phyloP scores from a whole-genome alignment of 495 filamentous ascomycete genomes.

The Neurospora discreta region DNA sequence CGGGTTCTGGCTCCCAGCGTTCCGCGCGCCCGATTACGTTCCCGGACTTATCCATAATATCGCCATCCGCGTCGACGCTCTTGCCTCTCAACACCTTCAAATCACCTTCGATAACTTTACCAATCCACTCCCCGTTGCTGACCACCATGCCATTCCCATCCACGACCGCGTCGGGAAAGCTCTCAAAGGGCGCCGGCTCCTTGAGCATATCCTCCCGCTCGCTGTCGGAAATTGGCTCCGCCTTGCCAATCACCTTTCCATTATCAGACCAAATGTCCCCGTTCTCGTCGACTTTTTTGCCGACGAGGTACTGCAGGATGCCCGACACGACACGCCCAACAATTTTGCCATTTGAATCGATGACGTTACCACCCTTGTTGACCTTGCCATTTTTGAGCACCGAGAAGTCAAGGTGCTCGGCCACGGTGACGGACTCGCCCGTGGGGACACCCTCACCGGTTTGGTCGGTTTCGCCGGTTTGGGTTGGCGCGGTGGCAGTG shows the following conservation, averaged over 20 bases:
- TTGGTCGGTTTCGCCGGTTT: neutral
- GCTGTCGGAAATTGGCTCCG: conserved; percentile 59
- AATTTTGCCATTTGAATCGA: conserved; percentile 57
- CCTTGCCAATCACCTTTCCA: conserved; percentile 61
- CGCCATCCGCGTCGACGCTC: conserved; percentile 70
- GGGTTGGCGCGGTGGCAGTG: neutral
- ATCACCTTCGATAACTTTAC: conserved; percentile 67
- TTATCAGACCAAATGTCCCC: conserved; percentile 66
- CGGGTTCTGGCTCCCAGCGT: conserved; percentile 61
- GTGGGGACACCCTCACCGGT: neutral
- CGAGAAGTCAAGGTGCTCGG: conserved; percentile 45
- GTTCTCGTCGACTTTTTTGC: conserved; percentile 57
- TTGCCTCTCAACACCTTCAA: conserved; percentile 63
- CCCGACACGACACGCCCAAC: conserved; percentile 62
- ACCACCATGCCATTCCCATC: conserved; percentile 59
- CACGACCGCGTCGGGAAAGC: conserved; percentile 58
- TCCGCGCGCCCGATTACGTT: conserved; percentile 73
- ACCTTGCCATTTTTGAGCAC: conserved; percentile 53
- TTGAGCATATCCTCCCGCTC: conserved; percentile 53
- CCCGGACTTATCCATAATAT: conserved; percentile 69
- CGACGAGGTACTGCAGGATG: conserved; percentile 52
- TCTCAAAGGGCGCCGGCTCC: conserved; percentile 63
- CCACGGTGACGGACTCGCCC: conserved; percentile 4
- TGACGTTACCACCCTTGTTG: conserved; percentile 73
- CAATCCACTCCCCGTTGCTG: conserved; percentile 59